These are phyloP conservation scores for Phytomonas sp. DNA, from an alignment of 208 protist species.

Conservation along the genomic window DNA sequence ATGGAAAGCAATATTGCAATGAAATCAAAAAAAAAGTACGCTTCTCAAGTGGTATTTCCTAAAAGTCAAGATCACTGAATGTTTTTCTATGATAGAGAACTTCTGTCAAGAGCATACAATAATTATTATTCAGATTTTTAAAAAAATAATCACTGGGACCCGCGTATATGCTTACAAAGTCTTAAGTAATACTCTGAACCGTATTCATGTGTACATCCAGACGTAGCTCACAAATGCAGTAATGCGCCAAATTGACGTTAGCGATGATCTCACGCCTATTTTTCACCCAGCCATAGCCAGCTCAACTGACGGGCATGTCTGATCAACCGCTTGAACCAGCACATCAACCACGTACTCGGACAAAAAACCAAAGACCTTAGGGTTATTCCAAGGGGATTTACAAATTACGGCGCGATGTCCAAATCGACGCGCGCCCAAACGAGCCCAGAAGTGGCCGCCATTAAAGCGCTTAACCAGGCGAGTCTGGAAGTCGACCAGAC, in stretches of 20 bases:
- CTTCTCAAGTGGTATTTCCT: constrained; percentile 42
- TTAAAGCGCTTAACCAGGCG: constrained; percentile 1
- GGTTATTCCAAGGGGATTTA: constrained; percentile 17
- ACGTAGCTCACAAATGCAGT: not conserved
- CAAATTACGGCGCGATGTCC: constrained; percentile 22
- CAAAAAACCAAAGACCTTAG: constrained; percentile 21
- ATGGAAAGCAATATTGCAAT: constrained; percentile 3
- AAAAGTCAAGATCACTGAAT: constrained; percentile 19
- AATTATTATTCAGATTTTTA: not conserved
- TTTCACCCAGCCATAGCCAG: not conserved
- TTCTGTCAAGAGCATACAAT: constrained; percentile 10
- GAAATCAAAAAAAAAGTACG: constrained; percentile 4
- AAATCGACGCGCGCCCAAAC: constrained; percentile 10
- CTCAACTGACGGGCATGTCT: not conserved
- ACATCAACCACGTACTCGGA: constrained; percentile 22
- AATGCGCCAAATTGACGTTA: not conserved
- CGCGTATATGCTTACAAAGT: not conserved
- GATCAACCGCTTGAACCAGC: constrained; percentile 5
- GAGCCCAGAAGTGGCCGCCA: not conserved
- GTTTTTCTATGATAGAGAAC: constrained; percentile 26
- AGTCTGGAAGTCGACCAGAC: constrained; percentile 24
- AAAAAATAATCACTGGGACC: not conserved
- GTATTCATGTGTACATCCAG: not conserved
- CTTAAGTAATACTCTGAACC: not conserved
- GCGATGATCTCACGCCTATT: not conserved